Conservation (phyloP, 306 rosid species). For the Rosa multiflora region DNA sequence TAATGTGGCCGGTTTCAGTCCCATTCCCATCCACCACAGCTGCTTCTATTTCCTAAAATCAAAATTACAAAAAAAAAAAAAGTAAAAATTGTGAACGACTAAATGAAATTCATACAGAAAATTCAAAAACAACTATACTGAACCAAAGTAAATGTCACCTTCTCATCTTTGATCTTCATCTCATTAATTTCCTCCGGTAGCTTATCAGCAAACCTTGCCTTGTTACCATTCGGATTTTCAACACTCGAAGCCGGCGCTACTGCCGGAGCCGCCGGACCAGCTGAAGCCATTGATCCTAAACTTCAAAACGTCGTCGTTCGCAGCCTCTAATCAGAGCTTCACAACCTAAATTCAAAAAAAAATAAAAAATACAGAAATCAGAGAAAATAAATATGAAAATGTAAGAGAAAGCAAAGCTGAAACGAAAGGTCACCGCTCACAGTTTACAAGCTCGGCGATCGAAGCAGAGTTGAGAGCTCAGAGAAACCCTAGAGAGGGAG, state of each 20-base stretch:
- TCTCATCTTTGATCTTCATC: conserved; percentile 70
- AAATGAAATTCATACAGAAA: not conserved
- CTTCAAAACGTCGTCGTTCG: conserved; percentile 3
- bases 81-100: not conserved
- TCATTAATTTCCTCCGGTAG: conserved; percentile 58
- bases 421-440: conserved; percentile 22
- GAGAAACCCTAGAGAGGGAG: not conserved
- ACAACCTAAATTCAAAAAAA: not conserved
- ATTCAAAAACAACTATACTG: not conserved
- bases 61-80: not conserved
- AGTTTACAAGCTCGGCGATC: conserved; percentile 32
- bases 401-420: not conserved
- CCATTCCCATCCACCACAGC: conserved; percentile 66
- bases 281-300: conserved; percentile 43
- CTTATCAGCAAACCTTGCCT: conserved; percentile 39
- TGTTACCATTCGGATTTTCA: conserved; percentile 30
- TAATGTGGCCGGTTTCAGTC: conserved; percentile 71
- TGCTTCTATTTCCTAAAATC: conserved; percentile 52
- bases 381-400: not conserved
- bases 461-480: not conserved
- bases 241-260: conserved; percentile 18
- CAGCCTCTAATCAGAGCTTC: not conserved
- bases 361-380: not conserved
- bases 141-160: conserved; percentile 26
- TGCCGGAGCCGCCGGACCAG: conserved; percentile 9